Base-by-base conservation (phyloP, 257 asterid genomes). In the Handroanthus guayacan region DNA sequence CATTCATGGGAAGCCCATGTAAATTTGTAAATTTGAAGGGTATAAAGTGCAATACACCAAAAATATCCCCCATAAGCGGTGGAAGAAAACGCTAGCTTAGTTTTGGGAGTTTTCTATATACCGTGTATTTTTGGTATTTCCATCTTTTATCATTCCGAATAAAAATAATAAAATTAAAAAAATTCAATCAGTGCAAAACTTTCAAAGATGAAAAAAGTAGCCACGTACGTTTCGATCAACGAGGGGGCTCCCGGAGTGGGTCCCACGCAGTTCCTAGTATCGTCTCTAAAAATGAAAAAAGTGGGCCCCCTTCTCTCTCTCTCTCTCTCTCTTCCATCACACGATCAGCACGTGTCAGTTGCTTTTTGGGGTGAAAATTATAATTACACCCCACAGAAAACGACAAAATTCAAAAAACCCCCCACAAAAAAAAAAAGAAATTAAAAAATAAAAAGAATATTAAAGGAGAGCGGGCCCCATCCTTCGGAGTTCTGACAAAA, bases 351-450 rank as follows among this genome's bases (percentile, higher is more conserved):
- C 87, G 84, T 83, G 81, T 66, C 81, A 54, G 72, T 51, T 9
- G 10, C 31, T 17, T 25, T 4, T 25, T 25, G 31, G 31, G 11
- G 10, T 61, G 9, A 2, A 17, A 65, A 61, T n/a, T 9, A 31
- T 38, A 71, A 54, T 45, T 55, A 45, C 55, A 62, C 45, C n/a
- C 31, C 31, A 25, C 51, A 10, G 47, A 75, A 68, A 81, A 81
- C 88, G 82, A 78, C 83, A 84, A 81, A 81, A 63, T 67, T 54
- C 77, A 81, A 81, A 71, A 80, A 67, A 67, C 45, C 58, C 70
- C 25, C 41, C 64, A 45, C 18, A 3, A 17, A 17, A 38, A 3
- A 6, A 58, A 57, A 17, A 1, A n/a, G 6, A 25, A 45, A 44
- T n/a, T n/a, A 43, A 18, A 2, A 62, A 44, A 1, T 5, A 13